Base-by-base conservation (phyloP, 2,329 filamentous ascomycete genomes). In the Beauveria rudraprayagi region DNA sequence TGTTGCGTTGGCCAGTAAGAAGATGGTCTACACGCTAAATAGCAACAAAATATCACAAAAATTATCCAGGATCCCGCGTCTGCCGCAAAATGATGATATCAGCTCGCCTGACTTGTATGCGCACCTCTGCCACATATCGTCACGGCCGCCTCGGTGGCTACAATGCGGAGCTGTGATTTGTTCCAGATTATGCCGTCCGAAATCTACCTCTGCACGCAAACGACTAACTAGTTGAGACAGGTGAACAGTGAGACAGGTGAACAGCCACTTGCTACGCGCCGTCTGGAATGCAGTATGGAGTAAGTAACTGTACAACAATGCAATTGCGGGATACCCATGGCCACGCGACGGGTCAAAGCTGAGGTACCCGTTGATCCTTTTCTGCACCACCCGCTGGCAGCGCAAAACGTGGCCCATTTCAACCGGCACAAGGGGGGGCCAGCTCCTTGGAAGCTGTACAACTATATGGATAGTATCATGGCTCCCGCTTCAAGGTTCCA, bases 161-260 rank as follows among this genome's bases (percentile, higher is more conserved):
- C 22, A 56, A 56, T 56, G 34, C 51, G 19, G 41, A 8, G 52
- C 52, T 51, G 43, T 61, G 59, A 61, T 61, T 61, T 61, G 59
- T 26, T 24, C 59, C 19, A 61, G 59, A 51, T 56, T 34, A 56
- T 53, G 48, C 56, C 47, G 56, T 52, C 47, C 17, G 22, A 44
- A 44, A 40, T 24, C 22, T 22, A 5, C 30, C 34, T 4, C 5
- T 16, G 44, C 28, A 34, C 34, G 22, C 22, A 16, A 26, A 16
- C 17, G 30, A 22, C 19, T 22, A 22, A 22, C 19, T 22, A 22
- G 22, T 22, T 22, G 22, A 22, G 22, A 22, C 22, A 34, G 24
- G 55, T 24, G 22, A 22, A 22, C 22, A 22, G 22, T 50, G 46
- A 50, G 56, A 51, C 56, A 58, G 24, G 1, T 7, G 14, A 50